These are phyloP conservation scores for Kodamaea nitidulidarum DNA, from an alignment of 805 yeast genomes.

Conservation along the genomic window DNA sequence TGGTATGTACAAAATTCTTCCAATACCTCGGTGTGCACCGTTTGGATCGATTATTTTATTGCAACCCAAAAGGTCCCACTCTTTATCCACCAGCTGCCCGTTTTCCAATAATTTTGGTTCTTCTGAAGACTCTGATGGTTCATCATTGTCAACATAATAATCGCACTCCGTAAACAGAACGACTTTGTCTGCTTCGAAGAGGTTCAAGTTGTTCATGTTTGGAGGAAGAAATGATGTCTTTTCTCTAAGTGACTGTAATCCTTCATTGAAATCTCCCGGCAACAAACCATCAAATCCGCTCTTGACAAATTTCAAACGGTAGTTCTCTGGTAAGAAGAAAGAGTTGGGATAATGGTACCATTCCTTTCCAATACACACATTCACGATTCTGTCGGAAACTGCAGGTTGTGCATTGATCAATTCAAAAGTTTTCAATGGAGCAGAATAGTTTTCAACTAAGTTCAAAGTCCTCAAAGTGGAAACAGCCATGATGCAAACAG, in stretches of 20 bases:
- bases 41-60: conserved; percentile 50
- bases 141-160: conserved; percentile 62
- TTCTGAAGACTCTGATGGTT: conserved; percentile 38
- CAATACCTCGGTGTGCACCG: conserved; percentile 49
- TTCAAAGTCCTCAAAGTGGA: conserved; percentile 53
- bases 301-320: conserved; percentile 61
- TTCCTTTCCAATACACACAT: conserved; percentile 88
- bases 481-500: conserved; percentile 20
- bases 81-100: conserved; percentile 14
- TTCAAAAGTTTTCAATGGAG: conserved; percentile 48
- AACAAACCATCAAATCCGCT: conserved; percentile 83
- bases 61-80: conserved; percentile 52
- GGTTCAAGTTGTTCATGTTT: conserved; percentile 73
- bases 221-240: conserved; percentile 48
- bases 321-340: conserved; percentile 65
- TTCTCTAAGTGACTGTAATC: conserved; percentile 11
- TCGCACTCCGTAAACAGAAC: conserved; percentile 53
- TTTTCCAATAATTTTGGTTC: conserved; percentile 30
- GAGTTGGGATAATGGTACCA: conserved; percentile 94
- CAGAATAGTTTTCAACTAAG: conserved; percentile 61
- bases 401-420: conserved; percentile 10
- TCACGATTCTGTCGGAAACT: conserved; percentile 16
- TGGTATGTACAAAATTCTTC: conserved; percentile 54
- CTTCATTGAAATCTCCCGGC: conserved; percentile 79
- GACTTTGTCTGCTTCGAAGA: conserved; percentile 58